Evolutionary conservation across 768 basidiomycete genomes (phyloP).

Genomic region (Panellus pusillus): DNA sequence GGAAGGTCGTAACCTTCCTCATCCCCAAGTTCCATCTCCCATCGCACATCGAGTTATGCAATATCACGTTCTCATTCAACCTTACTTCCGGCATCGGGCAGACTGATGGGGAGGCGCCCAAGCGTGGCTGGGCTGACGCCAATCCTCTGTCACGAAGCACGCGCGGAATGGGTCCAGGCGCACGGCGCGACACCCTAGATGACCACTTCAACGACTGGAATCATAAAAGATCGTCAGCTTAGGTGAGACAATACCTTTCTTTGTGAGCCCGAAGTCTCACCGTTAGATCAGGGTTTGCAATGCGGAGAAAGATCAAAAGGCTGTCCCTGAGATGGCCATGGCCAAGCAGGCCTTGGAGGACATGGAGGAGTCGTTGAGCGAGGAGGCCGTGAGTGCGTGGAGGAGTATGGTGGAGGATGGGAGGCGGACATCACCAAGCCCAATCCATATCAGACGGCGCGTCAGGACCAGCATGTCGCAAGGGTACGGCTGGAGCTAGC

Average conservation of each 20-base stretch:
- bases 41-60: conserved; percentile 22
- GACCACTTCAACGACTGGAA: conserved; percentile 1
- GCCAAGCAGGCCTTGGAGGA: background rate
- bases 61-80: conserved; percentile 24
- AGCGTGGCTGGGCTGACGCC: conserved; percentile 31
- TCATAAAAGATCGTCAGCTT: background rate
- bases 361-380: background rate
- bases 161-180: conserved; percentile 34
- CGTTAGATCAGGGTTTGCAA: background rate
- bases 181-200: background rate
- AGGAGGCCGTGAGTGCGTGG: conserved; percentile 1
- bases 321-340: background rate
- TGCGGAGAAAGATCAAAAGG: background rate
- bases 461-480: conserved; percentile 2
- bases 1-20: conserved; percentile 14
- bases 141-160: conserved; percentile 34
- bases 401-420: conserved; percentile 5
- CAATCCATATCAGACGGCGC: conserved; percentile 7
- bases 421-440: conserved; percentile 5
- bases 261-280: too few relatives aligned
- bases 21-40: conserved; percentile 28
- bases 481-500: conserved; percentile 17
- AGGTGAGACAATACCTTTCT: background rate
- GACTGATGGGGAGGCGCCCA: conserved; percentile 30
- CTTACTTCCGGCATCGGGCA: conserved; percentile 33